These are phyloP conservation scores for Santalum album DNA, from an alignment of 164 flowering plant genomes.

Conservation along the genomic window DNA sequence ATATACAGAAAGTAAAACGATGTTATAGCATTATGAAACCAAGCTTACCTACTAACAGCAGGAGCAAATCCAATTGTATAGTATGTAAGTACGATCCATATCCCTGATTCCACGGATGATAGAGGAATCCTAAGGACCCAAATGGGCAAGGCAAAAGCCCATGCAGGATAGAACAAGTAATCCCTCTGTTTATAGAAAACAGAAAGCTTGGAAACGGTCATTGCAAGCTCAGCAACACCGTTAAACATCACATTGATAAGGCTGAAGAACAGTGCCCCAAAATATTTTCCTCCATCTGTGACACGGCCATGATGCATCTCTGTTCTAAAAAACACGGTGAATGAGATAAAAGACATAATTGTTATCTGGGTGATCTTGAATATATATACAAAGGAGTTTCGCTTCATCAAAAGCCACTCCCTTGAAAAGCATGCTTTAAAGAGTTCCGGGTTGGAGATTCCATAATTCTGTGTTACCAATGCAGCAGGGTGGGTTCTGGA, in stretches of 20 bases:
- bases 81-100: slow-evolving; percentile 54
- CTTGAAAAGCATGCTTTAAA: slow-evolving; percentile 4
- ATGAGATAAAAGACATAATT: not conserved
- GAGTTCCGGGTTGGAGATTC: slow-evolving; percentile 1
- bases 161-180: slow-evolving; percentile 47
- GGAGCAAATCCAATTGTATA: slow-evolving; percentile 68
- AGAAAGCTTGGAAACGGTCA: slow-evolving; percentile 53
- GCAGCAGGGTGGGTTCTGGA: slow-evolving; percentile 2
- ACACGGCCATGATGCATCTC: slow-evolving; percentile 37
- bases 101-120: slow-evolving; percentile 45
- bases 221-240: slow-evolving; percentile 50
- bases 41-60: slow-evolving; percentile 33
- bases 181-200: slow-evolving; percentile 62
- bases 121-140: slow-evolving; percentile 52
- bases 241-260: slow-evolving; percentile 54
- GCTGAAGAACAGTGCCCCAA: slow-evolving; percentile 56
- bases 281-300: slow-evolving; percentile 34
- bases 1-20: too few relatives aligned
- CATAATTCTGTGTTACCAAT: slow-evolving; percentile 1
- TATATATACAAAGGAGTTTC: slow-evolving; percentile 23
- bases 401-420: slow-evolving; percentile 30
- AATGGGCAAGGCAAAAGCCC: slow-evolving; percentile 61
- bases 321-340: slow-evolving; percentile 41
- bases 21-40: too few relatives aligned
- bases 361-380: slow-evolving; percentile 4